These are phyloP conservation scores for Blastobotrys illinoisensis DNA, from an alignment of 1,139 yeast species.

Conservation along the genomic window DNA sequence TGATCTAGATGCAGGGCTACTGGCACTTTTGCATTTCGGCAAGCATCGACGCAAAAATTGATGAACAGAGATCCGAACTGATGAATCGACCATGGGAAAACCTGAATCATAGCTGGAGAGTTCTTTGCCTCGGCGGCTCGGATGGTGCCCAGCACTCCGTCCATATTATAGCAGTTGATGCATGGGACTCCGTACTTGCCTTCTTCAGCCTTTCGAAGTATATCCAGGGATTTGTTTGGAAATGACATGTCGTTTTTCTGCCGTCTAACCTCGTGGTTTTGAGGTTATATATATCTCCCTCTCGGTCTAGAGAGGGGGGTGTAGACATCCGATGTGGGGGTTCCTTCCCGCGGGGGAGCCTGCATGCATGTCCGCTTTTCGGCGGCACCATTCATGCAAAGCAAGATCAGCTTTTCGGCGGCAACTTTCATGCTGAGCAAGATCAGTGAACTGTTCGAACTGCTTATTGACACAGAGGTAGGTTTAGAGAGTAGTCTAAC, in stretches of 20 bases:
- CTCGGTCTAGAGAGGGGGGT: too few species aligned
- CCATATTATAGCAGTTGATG: slow-evolving; percentile 23
- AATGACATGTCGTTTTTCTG: not conserved
- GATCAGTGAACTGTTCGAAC: too few species aligned
- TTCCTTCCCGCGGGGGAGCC: not conserved
- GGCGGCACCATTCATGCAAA: not conserved
- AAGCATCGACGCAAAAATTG: slow-evolving; percentile 22
- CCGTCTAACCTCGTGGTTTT: too few species aligned
- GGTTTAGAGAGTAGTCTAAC: too few species aligned
- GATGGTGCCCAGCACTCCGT: slow-evolving; percentile 25
- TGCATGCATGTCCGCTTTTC: not conserved
- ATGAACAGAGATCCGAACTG: slow-evolving; percentile 24
- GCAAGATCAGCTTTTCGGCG: too few species aligned
- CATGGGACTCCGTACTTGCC: slow-evolving; percentile 10
- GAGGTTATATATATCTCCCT: not conserved
- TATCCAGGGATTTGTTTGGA: slow-evolving; percentile 5
- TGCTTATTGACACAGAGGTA: too few species aligned
- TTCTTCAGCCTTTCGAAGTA: slow-evolving; percentile 5
- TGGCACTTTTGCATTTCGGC: slow-evolving; percentile 25
- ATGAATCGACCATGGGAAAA: slow-evolving; percentile 30
- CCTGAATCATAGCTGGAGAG: slow-evolving; percentile 28
- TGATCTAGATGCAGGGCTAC: slow-evolving; percentile 28
- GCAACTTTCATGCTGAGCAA: too few species aligned
- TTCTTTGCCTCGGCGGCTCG: slow-evolving; percentile 25
- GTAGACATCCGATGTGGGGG: not conserved